Evolutionary conservation across 768 basidiomycete genomes (phyloP), one percentile per base, ranked within the genome.

Genomic region (Rubroboletus pulcherrimus): DNA sequence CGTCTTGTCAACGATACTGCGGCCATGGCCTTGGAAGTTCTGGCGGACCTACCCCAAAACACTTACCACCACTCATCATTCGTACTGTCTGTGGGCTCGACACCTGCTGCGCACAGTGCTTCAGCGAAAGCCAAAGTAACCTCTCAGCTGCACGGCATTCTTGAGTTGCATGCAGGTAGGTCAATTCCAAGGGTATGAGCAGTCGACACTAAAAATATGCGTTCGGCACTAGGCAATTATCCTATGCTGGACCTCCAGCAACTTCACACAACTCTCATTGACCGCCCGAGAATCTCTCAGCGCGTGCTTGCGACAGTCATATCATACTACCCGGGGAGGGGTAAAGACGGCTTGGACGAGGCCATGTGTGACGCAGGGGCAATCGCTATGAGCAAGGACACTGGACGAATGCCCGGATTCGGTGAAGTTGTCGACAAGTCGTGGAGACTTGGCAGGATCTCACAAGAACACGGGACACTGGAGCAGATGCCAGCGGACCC

Each of bases 331-430:
- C 84, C 88, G 1, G 83, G 81, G 12, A 78, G 91, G 55, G 83
- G 84, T 9, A 75, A 66, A 24, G 73, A 76, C 38, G 86, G 84
- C 2, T 67, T 73, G 46, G 88, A 90, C 64, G 89, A 92, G 67
- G 89, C 87, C 4, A 73, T 93, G 74, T 84, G 84, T 78, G 91
- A 96, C 70, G 88, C 87, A 8, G 93, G 91, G 7, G 89, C 82
- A 2, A 83, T 93, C 57, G 91, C 90, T 4, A 87, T 95, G 75
- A 91, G 89, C 68, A 93, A 92, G 71, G 93, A 93, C 69, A 85
- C 78, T 1, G 93, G 92, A 0, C 86, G 83, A 3, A 83, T 79
- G 29, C 81, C 81, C 9, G 84, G 82, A 5, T 91, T 78, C 64
- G 91, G 93, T 5, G 82, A 88, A 34, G 81, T 92, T 3, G 68